Evolutionary conservation across 139 green algal genomes (phyloP), one percentile per base, ranked within the genome.

Genomic region (Chlamydomonas incerta): DNA sequence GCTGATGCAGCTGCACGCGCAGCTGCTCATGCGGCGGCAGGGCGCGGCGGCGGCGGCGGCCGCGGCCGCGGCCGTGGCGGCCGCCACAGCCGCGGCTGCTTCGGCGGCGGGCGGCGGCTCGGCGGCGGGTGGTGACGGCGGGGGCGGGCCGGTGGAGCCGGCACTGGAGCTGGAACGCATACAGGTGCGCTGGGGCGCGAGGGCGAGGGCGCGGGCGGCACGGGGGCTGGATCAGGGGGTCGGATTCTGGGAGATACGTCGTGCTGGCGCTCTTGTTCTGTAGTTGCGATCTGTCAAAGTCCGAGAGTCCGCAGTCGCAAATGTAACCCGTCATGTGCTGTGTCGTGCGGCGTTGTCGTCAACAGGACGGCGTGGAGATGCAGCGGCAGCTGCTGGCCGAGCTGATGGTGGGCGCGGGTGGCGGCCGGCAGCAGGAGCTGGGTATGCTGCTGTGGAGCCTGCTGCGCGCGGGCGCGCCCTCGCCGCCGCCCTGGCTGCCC

Each of bases 391-490:
- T 60, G 37, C 76, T 17, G 62, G 63, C n/a, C 33, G 62, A 41
- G 57, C 58, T 72, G 34, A 11, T 83, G 21, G 18, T 55, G 20
- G 60, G 34, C 35, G 60, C 26, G 65, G 6, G 17, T 63, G 62
- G 1, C 20, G 8, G 41, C 41, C 76, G 62, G 17, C 62, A 83
- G 31, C 9, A 62, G 26, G 62, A 83, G 41, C 62, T 83, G 76
- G 76, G 76, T 29, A 83, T 83, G 76, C 37, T 83, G 60, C 55
- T 83, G 18, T 83, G 76, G 76, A 37, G 62, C 26, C 35, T 83
- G 60, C 3, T 47, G 28, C 47, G 29, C 21, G 47, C 29, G 18
- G 60, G 62, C 41, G 60, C 66, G 28, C 6, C 20, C 28, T 3
- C 15, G 23, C 76, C 76, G 3, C 76, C 76, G 28, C 26, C 29